phyloP scores from a whole-genome alignment of 805 yeast genomes.

The Teunomyces tritomae region DNA sequence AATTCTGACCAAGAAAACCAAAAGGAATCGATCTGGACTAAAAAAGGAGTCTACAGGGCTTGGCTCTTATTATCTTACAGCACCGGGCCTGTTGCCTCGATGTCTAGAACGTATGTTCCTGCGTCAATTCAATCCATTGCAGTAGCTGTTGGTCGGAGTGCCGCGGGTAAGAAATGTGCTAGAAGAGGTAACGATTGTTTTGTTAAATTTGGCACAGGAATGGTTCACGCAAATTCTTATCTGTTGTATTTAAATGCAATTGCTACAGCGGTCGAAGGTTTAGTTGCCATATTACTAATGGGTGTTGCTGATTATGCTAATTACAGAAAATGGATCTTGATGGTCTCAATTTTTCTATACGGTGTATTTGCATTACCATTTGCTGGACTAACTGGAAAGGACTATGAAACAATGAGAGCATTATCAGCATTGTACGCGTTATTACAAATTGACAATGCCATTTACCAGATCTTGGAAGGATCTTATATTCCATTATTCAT shows the following conservation, averaged over 20 bases:
- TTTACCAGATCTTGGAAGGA: slow-evolving; percentile 38
- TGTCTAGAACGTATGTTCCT: slow-evolving; percentile 40
- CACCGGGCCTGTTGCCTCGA: slow-evolving; percentile 43
- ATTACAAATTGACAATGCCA: slow-evolving; percentile 24
- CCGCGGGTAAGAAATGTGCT: slow-evolving; percentile 22
- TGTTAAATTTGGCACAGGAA: slow-evolving; percentile 31
- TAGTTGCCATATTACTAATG: slow-evolving; percentile 33
- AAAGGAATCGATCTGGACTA: slow-evolving; percentile 14
- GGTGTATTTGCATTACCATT: slow-evolving; percentile 37
- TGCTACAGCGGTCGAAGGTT: slow-evolving; percentile 37
- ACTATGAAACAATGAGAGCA: slow-evolving; percentile 19
- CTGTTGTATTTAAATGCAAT: slow-evolving; percentile 37
- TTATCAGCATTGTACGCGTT: slow-evolving; percentile 31
- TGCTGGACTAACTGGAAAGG: slow-evolving; percentile 23
- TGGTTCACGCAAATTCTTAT: slow-evolving; percentile 33
- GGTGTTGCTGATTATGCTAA: slow-evolving; percentile 41
- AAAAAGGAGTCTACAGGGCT: slow-evolving; percentile 20
- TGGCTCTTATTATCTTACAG: slow-evolving; percentile 41
- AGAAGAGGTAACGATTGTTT: slow-evolving; percentile 36
- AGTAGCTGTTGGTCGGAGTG: slow-evolving; percentile 24
- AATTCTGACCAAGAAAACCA: slow-evolving; percentile 3
- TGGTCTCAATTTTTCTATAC: slow-evolving; percentile 27
- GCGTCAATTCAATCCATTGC: slow-evolving; percentile 40
- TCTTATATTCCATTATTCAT: slow-evolving; percentile 41
- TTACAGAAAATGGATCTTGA: slow-evolving; percentile 31